Evolutionary conservation across 805 yeast genomes (phyloP), one percentile per base, ranked within the genome.

Genomic region (Cyberlindnera mrakii): DNA sequence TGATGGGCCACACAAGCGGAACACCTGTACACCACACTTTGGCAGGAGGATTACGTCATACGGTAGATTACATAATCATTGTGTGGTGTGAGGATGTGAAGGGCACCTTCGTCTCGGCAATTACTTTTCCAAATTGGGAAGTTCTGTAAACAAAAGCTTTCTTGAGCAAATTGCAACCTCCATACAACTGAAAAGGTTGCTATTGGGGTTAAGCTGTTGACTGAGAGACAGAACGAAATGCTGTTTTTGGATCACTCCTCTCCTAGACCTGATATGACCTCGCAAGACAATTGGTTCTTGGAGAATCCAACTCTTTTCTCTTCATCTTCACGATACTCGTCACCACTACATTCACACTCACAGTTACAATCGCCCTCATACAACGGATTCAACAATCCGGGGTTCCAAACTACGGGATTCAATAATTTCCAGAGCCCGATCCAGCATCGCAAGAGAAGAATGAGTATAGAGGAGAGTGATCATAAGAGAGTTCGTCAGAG

Each of bases 181-280:
- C 11, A 23, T 23, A 23, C 27, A 23, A 23, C 27, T 10, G 11
- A 23, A 23, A 23, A 23, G 27, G n/a, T 9, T 8, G n/a, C n/a
- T 33, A 13, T 20, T 15, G n/a, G 23, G 36, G 2, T 18, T 18
- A 17, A 15, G 4, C 20, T 32, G 14, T 18, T 13, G 32, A 23
- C 25, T 33, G 16, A 15, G 23, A 3, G 36, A 15, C 30, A 19
- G 25, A 16, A 15, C 7, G 3, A 5, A 14, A 49, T 49, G 52
- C 43, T 49, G 30, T 49, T 49, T 35, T 43, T 49, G 39, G 52
- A 49, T 34, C 48, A 44, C 36, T 46, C 49, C 35, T 45, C 49
- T 13, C 52, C 52, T 14, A 44, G 49, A 16, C 45, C 47, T 5
- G 50, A 48, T 9, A 29, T 36, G 39, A 45, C 41, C 35, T 10